Conservation (phyloP, 2,329 filamentous ascomycete species). For the Dactylellina parvicollis region DNA sequence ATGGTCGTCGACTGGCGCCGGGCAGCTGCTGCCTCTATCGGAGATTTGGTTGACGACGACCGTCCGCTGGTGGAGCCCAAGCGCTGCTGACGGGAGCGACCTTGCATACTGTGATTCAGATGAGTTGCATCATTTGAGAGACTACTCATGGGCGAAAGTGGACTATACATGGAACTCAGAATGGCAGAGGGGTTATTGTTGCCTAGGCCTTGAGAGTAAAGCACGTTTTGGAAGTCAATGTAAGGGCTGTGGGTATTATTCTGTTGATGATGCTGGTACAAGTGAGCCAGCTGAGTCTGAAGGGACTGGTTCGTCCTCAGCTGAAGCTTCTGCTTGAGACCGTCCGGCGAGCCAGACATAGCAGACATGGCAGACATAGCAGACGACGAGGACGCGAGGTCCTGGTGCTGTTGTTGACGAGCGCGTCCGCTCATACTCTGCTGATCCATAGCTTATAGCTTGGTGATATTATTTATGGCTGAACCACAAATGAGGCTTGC, state of each 20-base stretch:
- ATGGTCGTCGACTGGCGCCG: conserved; percentile 23
- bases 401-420: conserved; percentile 18
- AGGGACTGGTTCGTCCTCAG: conserved; percentile 30
- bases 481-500: conserved; percentile 6
- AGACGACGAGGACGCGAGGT: conserved; percentile 21
- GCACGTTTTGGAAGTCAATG: conserved; percentile 50
- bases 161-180: conserved; percentile 18
- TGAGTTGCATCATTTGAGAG: neutral
- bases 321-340: conserved; percentile 16
- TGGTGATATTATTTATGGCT: neutral
- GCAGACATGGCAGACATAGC: too few relatives aligned
- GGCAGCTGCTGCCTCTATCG: conserved; percentile 10
- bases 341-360: conserved; percentile 41
- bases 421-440: conserved; percentile 15
- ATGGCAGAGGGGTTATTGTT: neutral
- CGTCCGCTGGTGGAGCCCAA: conserved; percentile 5
- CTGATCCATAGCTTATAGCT: conserved; percentile 5
- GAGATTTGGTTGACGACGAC: conserved; percentile 31
- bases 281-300: conserved; percentile 36
- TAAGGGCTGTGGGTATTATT: conserved; percentile 28
- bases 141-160: conserved; percentile 29
- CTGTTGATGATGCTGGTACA: conserved; percentile 49
- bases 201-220: conserved; percentile 17
- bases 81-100: neutral
- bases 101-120: conserved; percentile 8